Conservation (phyloP, 1,139 yeast species). For the Petasospora fabianii region DNA sequence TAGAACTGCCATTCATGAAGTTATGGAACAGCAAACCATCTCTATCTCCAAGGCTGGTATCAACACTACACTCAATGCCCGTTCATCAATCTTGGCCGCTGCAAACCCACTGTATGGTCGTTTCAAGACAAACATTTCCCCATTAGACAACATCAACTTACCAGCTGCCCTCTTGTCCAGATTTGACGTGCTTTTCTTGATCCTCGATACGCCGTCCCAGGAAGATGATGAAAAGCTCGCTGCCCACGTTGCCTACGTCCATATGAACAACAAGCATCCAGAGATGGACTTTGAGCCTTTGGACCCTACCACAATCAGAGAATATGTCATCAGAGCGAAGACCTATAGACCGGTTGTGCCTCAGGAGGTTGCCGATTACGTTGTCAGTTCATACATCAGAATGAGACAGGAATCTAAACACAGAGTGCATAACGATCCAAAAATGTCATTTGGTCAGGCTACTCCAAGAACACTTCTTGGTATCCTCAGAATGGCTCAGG, state of each 20-base stretch:
- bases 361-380: constrained; percentile 82
- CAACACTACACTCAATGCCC: constrained; percentile 91
- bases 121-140: constrained; percentile 85
- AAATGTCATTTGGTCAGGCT: constrained; percentile 80
- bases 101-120: constrained; percentile 97
- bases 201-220: constrained; percentile 79
- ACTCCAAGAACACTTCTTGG: constrained; percentile 95
- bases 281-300: constrained; percentile 70
- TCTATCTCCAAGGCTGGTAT: constrained; percentile 98
- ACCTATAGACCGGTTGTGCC: constrained; percentile 83
- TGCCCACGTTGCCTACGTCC: constrained; percentile 91
- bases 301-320: constrained; percentile 78
- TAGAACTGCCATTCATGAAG: constrained; percentile 98
- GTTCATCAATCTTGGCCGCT: constrained; percentile 94
- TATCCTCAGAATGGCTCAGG: constrained; percentile 89
- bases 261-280: constrained; percentile 89
- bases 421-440: constrained; percentile 55
- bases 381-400: constrained; percentile 81
- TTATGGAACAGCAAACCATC: constrained; percentile 99
- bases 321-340: constrained; percentile 84
- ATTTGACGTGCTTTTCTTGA: constrained; percentile 84
- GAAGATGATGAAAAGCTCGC: constrained; percentile 86
- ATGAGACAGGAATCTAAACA: constrained; percentile 90
- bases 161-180: constrained; percentile 97
- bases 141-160: constrained; percentile 90